Evolutionary conservation across 768 basidiomycete genomes (phyloP).

Genomic region (Pisolithus sp.): DNA sequence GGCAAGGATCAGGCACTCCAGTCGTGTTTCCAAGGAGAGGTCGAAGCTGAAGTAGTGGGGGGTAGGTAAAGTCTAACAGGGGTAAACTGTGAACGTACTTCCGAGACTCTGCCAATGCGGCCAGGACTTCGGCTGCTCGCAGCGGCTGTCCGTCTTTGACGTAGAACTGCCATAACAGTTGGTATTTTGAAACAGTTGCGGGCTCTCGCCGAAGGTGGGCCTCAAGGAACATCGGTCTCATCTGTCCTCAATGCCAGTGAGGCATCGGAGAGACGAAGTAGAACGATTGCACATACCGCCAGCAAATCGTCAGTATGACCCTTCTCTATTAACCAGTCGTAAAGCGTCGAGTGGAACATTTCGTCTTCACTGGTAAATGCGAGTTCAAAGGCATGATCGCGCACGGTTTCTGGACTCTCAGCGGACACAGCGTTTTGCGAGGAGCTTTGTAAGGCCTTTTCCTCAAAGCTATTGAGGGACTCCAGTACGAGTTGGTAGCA

Average conservation of each 20-base stretch:
- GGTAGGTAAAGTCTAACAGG: neutral
- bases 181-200: constrained; percentile 70
- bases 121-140: constrained; percentile 82
- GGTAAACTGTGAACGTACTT: constrained; percentile 44
- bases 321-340: constrained; percentile 86
- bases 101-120: constrained; percentile 74
- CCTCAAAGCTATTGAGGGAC: constrained; percentile 75
- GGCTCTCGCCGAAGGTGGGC: constrained; percentile 81
- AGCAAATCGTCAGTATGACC: constrained; percentile 83
- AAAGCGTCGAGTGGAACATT: constrained; percentile 89
- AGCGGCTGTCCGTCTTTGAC: constrained; percentile 86
- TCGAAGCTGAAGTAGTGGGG: constrained; percentile 43
- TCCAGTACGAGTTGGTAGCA: constrained; percentile 85
- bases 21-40: constrained; percentile 60
- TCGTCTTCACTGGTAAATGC: constrained; percentile 83
- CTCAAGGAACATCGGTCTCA: constrained; percentile 84
- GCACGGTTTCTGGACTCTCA: constrained; percentile 64
- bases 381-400: constrained; percentile 79
- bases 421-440: constrained; percentile 23
- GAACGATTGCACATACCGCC: constrained; percentile 51
- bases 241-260: constrained; percentile 37
- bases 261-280: constrained; percentile 1
- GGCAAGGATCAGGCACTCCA: constrained; percentile 91
- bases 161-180: constrained; percentile 95
- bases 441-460: constrained; percentile 35